Evolutionary conservation across 495 filamentous ascomycete species (phyloP).

Genomic region (Aspergillus affinis): DNA sequence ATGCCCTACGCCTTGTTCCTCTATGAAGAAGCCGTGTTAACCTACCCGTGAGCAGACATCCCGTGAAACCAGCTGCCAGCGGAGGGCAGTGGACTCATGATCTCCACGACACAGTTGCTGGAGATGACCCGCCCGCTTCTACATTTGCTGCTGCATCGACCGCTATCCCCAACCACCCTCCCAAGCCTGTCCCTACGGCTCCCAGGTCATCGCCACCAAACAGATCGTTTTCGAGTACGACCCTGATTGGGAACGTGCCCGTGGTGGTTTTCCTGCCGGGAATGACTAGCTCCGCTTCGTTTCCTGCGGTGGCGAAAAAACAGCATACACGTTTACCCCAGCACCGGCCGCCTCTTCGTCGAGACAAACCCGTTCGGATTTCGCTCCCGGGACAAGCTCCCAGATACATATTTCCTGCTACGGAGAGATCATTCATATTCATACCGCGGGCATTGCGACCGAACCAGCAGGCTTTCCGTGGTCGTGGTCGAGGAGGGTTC

Average conservation of each 20-base stretch:
- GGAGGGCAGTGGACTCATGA: conserved; percentile 89
- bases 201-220: conserved; percentile 56
- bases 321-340: conserved; percentile 92
- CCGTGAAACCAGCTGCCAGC: conserved; percentile 72
- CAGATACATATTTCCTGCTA: conserved; percentile 86
- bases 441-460: conserved; percentile 92
- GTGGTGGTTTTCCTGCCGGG: conserved; percentile 76
- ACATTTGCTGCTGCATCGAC: conserved; percentile 22
- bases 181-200: conserved; percentile 41
- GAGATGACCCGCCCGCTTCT: conserved; percentile 37
- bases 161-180: conserved; percentile 23
- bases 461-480: conserved; percentile 79
- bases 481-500: conserved; percentile 66
- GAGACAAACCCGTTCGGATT: conserved; percentile 95
- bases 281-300: conserved; percentile 68
- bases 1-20: not conserved
- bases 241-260: conserved; percentile 72
- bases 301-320: conserved; percentile 71
- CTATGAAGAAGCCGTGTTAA: not conserved
- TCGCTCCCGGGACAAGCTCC: conserved; percentile 77
- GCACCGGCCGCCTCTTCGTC: conserved; percentile 88
- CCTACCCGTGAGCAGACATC: conserved; percentile 54
- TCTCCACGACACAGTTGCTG: conserved; percentile 80
- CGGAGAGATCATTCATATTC: conserved; percentile 94
- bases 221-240: conserved; percentile 65